Evolutionary conservation across 2,329 filamentous ascomycete genomes (phyloP), one percentile per base, ranked within the genome.

Genomic region (Paracorniculantispora psalliotae): DNA sequence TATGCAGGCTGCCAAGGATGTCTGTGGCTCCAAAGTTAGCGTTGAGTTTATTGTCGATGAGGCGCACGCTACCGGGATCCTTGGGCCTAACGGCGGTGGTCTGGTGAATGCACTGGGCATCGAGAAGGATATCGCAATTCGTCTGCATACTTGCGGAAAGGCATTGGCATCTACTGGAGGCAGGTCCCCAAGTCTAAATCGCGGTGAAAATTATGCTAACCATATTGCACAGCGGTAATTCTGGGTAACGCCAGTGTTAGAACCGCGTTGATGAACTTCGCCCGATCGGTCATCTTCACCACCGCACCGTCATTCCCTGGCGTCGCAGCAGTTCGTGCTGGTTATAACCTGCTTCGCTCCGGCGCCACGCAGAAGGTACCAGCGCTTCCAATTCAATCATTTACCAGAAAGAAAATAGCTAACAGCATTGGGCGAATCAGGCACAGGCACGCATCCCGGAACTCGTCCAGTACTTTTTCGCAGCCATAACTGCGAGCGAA

Each of bases 1-100:
- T 8, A 56, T 77, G 3, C 62, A 72, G 0, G 60, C 67, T 8
- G 68, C 70, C 1, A 65, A 72, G 3, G 67, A 72, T 6, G 21
- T 71, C 0, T 67, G 30, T 12, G 67, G 68, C 4, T 65, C 65
- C 1, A 33, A 57, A 0, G 71, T 69, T 0, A 76, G 73, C 62
- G 76, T 72, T 7, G 74, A 80, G 63, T 73, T 83, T 35, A 68
- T 83, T 10, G 74, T 84, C 1, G 81, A 84, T 62, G 81, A 84
- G 62, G 81, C 81, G 0, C 81, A 84, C 65, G 73, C 75, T 0
- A 79, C 73, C 15, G 81, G 81, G 0, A 69, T 81, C 0, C 74
- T 80, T 62, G 81, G 81, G 0, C 71, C 71, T 0, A 69, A 73
- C 1, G 81, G 81, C 0, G 69, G 71, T 0, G 81, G 81, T 0